Evolutionary conservation across 768 basidiomycete genomes (phyloP), one percentile per base, ranked within the genome.

Genomic region (Lyophyllum semitale): DNA sequence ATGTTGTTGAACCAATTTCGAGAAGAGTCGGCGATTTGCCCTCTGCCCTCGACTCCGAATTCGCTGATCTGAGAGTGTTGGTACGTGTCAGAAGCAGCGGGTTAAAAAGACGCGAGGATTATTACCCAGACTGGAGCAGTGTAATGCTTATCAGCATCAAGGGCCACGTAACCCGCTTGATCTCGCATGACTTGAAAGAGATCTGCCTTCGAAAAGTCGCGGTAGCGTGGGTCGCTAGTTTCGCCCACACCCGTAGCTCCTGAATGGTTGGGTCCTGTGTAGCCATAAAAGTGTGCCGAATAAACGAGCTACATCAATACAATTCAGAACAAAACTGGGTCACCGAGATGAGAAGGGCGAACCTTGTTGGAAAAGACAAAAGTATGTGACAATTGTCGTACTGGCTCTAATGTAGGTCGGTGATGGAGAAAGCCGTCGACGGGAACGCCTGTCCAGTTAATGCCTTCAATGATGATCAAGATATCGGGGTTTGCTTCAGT

Each of bases 201-300:
- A 23, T 54, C 59, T 9, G 42, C 23, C 27, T 57, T 38, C 1
- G 53, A 54, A 44, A 54, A 57, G 41, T 60, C 59, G 38, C 59
- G 55, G 18, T 60, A 57, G 38, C 56, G 56, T 27, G 42, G 38
- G 29, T 60, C 59, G 20, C 52, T 54, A 20, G 59, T 60, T 47
- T 60, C 59, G 3, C 59, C 59, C n/a, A 60, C 25, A 15, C 59
- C 59, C 11, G 56, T 57, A 29, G 55, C 59, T 43, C 55, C 59
- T 35, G 55, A 54, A 43, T 60, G 59, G 33, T 25, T 60, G 15
- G 55, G 55, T 22, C 59, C 59, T 9, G 59, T 60, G 30, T 60
- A 60, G 26, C 35, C 59, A 42, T 59, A 59, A 47, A 59, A 59
- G 48, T 60, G 59, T 18, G 59, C 59, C 3, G 59, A 51, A 33